phyloP scores from a whole-genome alignment of 176 grass and related monocot genomes.

The Guadua angustifolia region DNA sequence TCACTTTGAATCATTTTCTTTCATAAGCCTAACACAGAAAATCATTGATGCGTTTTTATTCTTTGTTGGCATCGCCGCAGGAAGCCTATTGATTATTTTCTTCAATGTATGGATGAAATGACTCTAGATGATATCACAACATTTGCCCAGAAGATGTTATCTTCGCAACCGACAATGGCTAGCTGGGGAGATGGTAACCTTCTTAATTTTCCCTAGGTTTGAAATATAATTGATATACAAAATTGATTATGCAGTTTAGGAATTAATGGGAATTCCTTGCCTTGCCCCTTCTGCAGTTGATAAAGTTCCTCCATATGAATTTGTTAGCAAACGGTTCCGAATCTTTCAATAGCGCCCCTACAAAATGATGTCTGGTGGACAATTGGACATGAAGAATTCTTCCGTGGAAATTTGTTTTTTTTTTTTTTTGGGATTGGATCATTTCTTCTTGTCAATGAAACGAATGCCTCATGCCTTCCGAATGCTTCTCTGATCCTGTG shows the following conservation, averaged over 20 bases:
- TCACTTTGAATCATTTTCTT: neutral
- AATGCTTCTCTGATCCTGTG: constrained; percentile 14
- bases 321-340: constrained; percentile 41
- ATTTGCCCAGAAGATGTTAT: constrained; percentile 70
- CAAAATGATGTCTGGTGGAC: constrained; percentile 18
- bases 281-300: constrained; percentile 43
- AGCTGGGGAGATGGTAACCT: constrained; percentile 77
- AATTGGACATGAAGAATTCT: constrained; percentile 8
- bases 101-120: constrained; percentile 68
- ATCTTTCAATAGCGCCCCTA: neutral
- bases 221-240: neutral
- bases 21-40: neutral
- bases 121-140: constrained; percentile 66
- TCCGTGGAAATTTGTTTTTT: neutral
- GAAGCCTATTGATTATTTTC: constrained; percentile 81
- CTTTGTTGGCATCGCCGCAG: constrained; percentile 42
- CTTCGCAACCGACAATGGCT: constrained; percentile 76
- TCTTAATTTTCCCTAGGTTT: constrained; percentile 12
- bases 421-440: neutral
- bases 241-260: neutral
- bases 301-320: constrained; percentile 54
- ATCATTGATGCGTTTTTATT: neutral
- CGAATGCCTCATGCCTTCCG: neutral
- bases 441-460: neutral
- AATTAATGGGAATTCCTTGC: constrained; percentile 36